These are phyloP conservation scores for Colletotrichum navitas DNA, from an alignment of 2,329 filamentous ascomycete species.

Conservation along the genomic window DNA sequence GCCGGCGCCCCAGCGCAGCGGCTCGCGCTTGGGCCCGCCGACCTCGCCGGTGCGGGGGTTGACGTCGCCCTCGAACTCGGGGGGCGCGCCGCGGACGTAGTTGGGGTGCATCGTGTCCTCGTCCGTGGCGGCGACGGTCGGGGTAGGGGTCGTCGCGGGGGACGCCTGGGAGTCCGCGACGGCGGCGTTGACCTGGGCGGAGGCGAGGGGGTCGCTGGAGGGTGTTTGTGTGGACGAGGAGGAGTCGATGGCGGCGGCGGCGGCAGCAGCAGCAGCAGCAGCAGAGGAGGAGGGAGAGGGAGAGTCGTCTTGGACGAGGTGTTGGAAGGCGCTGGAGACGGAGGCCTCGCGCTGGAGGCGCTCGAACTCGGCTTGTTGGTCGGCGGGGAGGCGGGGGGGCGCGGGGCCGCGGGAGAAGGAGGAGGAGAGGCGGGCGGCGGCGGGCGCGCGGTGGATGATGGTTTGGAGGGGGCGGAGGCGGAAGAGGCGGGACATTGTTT, in stretches of 20 bases:
- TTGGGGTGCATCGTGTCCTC: conserved; percentile 71
- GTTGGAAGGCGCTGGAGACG: conserved; percentile 57
- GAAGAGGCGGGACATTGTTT: conserved; percentile 47
- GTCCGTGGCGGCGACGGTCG: conserved; percentile 48
- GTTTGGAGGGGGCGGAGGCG: conserved; percentile 38
- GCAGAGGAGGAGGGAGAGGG: conserved; percentile 44
- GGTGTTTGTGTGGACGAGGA: conserved; percentile 41
- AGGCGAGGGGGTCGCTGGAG: conserved; percentile 40
- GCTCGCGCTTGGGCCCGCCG: conserved; percentile 97
- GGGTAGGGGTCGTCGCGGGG: conserved; percentile 32
- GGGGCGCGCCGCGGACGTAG: conserved; percentile 80
- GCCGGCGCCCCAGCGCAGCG: conserved; percentile 82
- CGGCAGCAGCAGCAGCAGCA: conserved; percentile 9
- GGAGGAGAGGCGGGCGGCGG: conserved; percentile 34
- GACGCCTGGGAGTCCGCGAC: conserved; percentile 30
- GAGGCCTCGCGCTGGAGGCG: conserved; percentile 77
- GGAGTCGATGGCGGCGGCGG: conserved; percentile 27
- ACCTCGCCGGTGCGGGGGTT: conserved; percentile 97
- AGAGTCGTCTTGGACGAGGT: conserved; percentile 44
- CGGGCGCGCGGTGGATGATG: conserved; percentile 25
- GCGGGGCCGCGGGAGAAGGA: conserved; percentile 70
- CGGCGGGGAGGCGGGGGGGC: conserved; percentile 87
- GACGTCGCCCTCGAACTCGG: conserved; percentile 91
- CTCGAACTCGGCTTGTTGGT: conserved; percentile 92
- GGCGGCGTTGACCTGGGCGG: conserved; percentile 30